Percentiles rank a stretch among this genome's conserved stretches.
Conservation (phyloP, 352 stramenopile species). For the Pythium vanterpoolii region DNA sequence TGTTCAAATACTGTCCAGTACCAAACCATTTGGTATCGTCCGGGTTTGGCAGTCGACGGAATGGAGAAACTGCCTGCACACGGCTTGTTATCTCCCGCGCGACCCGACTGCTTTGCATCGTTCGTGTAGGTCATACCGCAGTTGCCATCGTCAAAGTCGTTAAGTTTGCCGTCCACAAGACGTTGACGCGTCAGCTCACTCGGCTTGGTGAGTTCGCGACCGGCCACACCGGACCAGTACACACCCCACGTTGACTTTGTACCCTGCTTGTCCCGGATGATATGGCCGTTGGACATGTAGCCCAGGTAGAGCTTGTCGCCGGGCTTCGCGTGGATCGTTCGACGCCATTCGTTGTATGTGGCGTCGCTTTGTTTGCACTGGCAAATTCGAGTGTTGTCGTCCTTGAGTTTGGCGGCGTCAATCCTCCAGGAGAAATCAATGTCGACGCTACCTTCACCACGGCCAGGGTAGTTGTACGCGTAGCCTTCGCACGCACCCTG, state of each 20-base stretch:
- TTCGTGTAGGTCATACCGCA: conserved; percentile 23
- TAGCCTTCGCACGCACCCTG: conserved; percentile 37
- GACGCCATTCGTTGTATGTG: conserved; percentile 25
- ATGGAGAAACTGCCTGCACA: conserved; percentile 35
- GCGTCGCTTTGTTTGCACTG: conserved; percentile 22
- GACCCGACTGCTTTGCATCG: conserved; percentile 9
- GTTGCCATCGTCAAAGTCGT: conserved; percentile 34
- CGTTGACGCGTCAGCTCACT: conserved; percentile 26
- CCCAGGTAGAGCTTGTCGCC: conserved; percentile 29
- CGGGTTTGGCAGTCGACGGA: conserved; percentile 14
- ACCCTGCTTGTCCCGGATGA: conserved; percentile 25
- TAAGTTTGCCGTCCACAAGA: conserved; percentile 25
- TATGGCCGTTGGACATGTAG: conserved; percentile 27
- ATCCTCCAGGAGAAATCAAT: conserved; percentile 32
- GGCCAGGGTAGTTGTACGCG: conserved; percentile 32
- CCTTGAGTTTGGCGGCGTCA: conserved; percentile 5
- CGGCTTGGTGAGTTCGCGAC: conserved; percentile 25
- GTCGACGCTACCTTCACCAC: conserved; percentile 15
- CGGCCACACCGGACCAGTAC: conserved; percentile 29
- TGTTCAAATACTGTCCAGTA: conserved; percentile 22
- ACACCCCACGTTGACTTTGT: conserved; percentile 26
- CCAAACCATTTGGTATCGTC: conserved; percentile 37
- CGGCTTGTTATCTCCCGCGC: conserved; percentile 27
- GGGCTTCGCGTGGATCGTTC: conserved; percentile 19
- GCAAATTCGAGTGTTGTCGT: conserved; percentile 15